Percentiles rank a stretch among this genome's conserved stretches.
phyloP scores from a whole-genome alignment of 2,329 filamentous ascomycete species.

The Aureobasidium melanogenum region DNA sequence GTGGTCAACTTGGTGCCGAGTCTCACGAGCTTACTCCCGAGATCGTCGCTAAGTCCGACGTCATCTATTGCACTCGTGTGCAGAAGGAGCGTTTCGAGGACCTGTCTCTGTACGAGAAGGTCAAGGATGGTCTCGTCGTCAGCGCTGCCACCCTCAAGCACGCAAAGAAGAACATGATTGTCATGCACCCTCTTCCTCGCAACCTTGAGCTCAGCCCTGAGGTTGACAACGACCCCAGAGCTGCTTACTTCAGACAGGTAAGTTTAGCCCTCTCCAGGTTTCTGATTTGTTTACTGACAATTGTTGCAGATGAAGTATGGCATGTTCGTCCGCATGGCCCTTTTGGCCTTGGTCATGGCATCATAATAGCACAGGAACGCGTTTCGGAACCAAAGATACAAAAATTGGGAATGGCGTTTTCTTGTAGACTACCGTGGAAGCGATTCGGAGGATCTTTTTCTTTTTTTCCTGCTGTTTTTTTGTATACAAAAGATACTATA shows the following conservation, averaged over 20 bases:
- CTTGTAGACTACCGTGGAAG: neutral
- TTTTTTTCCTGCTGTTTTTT: neutral
- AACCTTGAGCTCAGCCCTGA: conserved; percentile 92
- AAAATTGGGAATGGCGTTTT: conserved; percentile 5
- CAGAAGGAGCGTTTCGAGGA: conserved; percentile 94
- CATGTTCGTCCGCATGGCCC: conserved; percentile 94
- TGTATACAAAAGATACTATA: conserved; percentile 4
- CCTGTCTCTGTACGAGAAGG: conserved; percentile 67
- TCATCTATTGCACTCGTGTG: conserved; percentile 93
- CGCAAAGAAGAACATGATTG: conserved; percentile 86
- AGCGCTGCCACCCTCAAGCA: conserved; percentile 84
- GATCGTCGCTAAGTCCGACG: conserved; percentile 77
- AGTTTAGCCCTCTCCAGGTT: conserved; percentile 33
- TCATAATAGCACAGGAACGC: conserved; percentile 26
- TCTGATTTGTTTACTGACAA: conserved; percentile 32
- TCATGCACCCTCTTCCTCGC: conserved; percentile 90
- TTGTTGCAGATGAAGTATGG: conserved; percentile 81
- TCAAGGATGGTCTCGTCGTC: conserved; percentile 83
- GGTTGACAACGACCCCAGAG: conserved; percentile 93
- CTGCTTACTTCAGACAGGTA: conserved; percentile 98
- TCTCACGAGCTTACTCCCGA: conserved; percentile 74
- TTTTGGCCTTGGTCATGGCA: conserved; percentile 86
- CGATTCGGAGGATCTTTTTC: neutral
- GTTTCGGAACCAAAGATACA: neutral
- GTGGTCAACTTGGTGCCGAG: conserved; percentile 70